These are phyloP conservation scores for Rhodosporidiobolus odoratus DNA, from an alignment of 768 basidiomycete genomes.

Conservation along the genomic window DNA sequence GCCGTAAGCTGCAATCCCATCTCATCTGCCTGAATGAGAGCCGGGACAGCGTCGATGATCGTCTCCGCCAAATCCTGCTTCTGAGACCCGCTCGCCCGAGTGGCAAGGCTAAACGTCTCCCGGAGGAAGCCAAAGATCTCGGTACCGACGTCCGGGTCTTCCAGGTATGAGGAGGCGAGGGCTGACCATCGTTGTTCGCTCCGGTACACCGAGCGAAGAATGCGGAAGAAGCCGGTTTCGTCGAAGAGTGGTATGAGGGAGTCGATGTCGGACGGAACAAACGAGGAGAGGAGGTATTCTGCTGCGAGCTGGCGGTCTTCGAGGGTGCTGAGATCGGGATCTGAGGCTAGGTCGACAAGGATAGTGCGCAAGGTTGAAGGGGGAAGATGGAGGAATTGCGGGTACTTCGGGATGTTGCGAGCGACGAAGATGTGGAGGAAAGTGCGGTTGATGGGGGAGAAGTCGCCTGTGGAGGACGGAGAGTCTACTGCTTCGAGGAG, in stretches of 20 bases:
- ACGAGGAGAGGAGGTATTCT: slow-evolving; percentile 85
- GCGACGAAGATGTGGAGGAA: slow-evolving; percentile 94
- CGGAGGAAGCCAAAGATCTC: slow-evolving; percentile 35
- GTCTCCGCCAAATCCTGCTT: slow-evolving; percentile 54
- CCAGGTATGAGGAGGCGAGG: slow-evolving; percentile 66
- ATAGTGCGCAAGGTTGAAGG: slow-evolving; percentile 67
- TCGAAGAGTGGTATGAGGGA: slow-evolving; percentile 65
- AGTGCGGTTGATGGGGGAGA: slow-evolving; percentile 62
- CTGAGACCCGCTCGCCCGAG: slow-evolving; percentile 2
- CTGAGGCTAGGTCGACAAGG: slow-evolving; percentile 69
- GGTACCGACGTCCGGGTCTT: slow-evolving; percentile 60
- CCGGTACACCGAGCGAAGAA: slow-evolving; percentile 73
- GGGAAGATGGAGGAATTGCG: slow-evolving; percentile 69
- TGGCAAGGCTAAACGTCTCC: slow-evolving; percentile 32
- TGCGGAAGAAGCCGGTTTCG: slow-evolving; percentile 80
- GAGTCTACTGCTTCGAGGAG: slow-evolving; percentile 64
- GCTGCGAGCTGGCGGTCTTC: slow-evolving; percentile 93
- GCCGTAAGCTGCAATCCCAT: slow-evolving; percentile 64
- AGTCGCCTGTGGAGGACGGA: slow-evolving; percentile 40
- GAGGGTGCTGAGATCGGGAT: slow-evolving; percentile 66
- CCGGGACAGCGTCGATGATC: slow-evolving; percentile 59
- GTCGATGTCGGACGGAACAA: slow-evolving; percentile 60
- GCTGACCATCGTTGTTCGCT: slow-evolving; percentile 70
- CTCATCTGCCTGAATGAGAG: slow-evolving; percentile 54
- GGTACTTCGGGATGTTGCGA: slow-evolving; percentile 93